phyloP scores from a whole-genome alignment of 805 yeast genomes.

The Trichomonascus vanleenenianus region DNA sequence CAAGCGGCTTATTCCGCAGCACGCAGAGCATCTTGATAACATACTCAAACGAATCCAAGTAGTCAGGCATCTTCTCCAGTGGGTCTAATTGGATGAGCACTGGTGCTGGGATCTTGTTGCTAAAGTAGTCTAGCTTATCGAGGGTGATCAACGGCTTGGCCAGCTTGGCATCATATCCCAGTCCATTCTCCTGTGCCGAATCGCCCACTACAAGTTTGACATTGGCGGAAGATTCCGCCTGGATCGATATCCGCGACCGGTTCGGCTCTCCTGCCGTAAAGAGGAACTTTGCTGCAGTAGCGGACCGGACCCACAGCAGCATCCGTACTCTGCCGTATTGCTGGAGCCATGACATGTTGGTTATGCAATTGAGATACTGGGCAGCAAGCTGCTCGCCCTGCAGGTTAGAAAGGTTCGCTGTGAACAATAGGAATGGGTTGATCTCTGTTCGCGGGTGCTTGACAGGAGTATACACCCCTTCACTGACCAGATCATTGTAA shows the following conservation, averaged over 20 bases:
- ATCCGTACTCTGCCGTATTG: conserved; percentile 66
- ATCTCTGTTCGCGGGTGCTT: conserved; percentile 31
- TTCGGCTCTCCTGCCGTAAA: conserved; percentile 44
- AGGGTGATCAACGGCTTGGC: neutral
- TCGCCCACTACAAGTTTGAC: conserved; percentile 47
- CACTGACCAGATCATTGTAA: conserved; percentile 39
- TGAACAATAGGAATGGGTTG: conserved; percentile 47
- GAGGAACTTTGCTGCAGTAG: conserved; percentile 54
- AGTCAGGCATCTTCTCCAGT: conserved; percentile 34
- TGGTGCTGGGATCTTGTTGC: conserved; percentile 18
- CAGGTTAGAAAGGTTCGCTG: conserved; percentile 50
- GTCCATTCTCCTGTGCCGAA: neutral
- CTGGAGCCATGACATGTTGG: conserved; percentile 66
- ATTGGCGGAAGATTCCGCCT: conserved; percentile 57
- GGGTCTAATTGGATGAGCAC: conserved; percentile 54
- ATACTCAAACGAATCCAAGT: conserved; percentile 56
- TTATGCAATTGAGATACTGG: conserved; percentile 67
- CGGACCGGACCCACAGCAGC: conserved; percentile 58
- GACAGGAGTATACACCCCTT: conserved; percentile 37
- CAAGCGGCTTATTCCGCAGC: conserved; percentile 37
- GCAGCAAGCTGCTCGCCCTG: conserved; percentile 62
- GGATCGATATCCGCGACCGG: conserved; percentile 57
- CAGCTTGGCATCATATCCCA: neutral
- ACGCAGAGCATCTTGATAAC: conserved; percentile 56
- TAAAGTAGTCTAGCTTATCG: conserved; percentile 9